A percentile compares a stretch with the other conserved stretches of the same genome.
Evolutionary conservation across 108 stramenopile species (phyloP).

Genomic region (Nitzschia palea): DNA sequence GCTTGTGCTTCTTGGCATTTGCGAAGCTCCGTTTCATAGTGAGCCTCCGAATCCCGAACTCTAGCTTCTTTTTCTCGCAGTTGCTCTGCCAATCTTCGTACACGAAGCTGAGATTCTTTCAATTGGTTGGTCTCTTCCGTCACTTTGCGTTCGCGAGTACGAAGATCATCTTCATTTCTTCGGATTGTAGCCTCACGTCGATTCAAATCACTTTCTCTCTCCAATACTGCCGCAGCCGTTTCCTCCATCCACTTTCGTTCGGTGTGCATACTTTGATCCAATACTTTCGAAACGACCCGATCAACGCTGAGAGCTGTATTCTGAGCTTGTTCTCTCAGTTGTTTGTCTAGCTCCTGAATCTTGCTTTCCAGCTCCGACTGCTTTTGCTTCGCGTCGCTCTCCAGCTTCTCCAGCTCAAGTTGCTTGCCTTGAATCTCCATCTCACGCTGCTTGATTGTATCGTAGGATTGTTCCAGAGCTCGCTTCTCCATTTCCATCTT

Average conservation of each 20-base stretch:
- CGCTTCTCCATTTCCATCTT: constrained; percentile 29
- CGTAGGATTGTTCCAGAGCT: not conserved
- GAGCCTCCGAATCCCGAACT: constrained; percentile 18
- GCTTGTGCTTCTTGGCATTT: constrained; percentile 35
- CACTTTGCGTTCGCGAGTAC: constrained; percentile 21
- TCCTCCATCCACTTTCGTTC: constrained; percentile 49
- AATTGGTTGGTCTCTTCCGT: constrained; percentile 16
- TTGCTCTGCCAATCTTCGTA: constrained; percentile 28
- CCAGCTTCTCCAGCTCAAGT: constrained; percentile 13
- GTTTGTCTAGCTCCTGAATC: constrained; percentile 6
- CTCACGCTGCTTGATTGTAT: constrained; percentile 28
- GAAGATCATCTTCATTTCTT: constrained; percentile 33
- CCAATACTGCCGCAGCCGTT: constrained; percentile 42
- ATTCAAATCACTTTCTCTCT: constrained; percentile 34
- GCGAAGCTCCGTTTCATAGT: constrained; percentile 23
- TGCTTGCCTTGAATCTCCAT: constrained; percentile 17
- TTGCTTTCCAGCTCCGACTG: constrained; percentile 7
- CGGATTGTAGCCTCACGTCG: constrained; percentile 22
- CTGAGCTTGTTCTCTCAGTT: not conserved
- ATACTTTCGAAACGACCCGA: constrained; percentile 31
- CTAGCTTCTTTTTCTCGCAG: constrained; percentile 27
- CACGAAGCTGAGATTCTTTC: constrained; percentile 16
- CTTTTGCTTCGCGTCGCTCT: constrained; percentile 4
- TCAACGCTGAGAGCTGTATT: constrained; percentile 20
- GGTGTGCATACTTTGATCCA: constrained; percentile 37